Conservation (phyloP, 805 yeast genomes). For the Candida boleticola region DNA sequence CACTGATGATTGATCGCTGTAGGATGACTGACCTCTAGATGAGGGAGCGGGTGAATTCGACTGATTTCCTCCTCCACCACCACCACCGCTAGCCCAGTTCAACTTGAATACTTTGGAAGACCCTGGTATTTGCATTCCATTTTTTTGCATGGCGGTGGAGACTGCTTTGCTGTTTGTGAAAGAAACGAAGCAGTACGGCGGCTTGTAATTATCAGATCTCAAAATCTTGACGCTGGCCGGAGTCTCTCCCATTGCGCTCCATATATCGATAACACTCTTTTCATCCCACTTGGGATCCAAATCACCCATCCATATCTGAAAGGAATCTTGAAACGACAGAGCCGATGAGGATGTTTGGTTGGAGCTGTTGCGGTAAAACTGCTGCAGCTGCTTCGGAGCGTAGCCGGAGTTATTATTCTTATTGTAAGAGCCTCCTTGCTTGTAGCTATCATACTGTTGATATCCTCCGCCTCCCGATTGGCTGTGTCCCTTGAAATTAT, state of each 20-base stretch:
- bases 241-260: constrained; percentile 70
- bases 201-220: constrained; percentile 50
- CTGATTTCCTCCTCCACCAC: constrained; percentile 1
- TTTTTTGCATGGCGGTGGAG: constrained; percentile 59
- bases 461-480: constrained; percentile 2
- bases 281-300: constrained; percentile 86
- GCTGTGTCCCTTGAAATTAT: constrained; percentile 2
- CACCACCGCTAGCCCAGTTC: constrained; percentile 72
- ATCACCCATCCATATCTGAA: constrained; percentile 86
- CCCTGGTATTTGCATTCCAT: constrained; percentile 72
- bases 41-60: constrained; percentile 10
- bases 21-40: neutral
- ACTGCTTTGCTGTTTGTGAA: constrained; percentile 64
- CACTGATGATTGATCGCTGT: constrained; percentile 49
- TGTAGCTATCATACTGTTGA: neutral
- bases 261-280: constrained; percentile 57
- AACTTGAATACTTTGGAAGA: constrained; percentile 59
- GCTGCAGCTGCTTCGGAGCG: neutral
- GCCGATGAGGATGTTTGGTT: neutral
- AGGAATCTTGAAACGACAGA: neutral
- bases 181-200: constrained; percentile 72
- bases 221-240: constrained; percentile 63
- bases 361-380: neutral
- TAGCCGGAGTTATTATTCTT: neutral
- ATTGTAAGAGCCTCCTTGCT: neutral